These are phyloP conservation scores for Orbilia blumenaviensis DNA, from an alignment of 2,329 filamentous ascomycete species.

Conservation along the genomic window DNA sequence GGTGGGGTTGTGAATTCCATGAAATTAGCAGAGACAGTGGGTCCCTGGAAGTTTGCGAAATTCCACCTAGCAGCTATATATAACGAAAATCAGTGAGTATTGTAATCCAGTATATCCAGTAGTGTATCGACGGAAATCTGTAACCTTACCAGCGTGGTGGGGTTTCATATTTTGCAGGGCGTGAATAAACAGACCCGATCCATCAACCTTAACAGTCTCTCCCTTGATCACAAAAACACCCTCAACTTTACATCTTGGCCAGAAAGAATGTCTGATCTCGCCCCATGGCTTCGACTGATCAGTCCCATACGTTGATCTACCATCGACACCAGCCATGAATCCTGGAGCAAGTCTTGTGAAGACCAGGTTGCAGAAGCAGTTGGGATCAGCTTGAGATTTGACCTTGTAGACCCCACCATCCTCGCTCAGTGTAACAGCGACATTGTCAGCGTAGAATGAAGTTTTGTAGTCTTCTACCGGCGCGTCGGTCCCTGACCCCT, in stretches of 20 bases:
- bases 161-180: conserved; percentile 99
- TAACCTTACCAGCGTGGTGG: conserved; percentile 78
- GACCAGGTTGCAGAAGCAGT: conserved; percentile 84
- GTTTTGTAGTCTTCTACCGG: conserved; percentile 82
- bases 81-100: not conserved
- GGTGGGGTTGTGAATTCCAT: conserved; percentile 97
- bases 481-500: conserved; percentile 83
- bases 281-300: conserved; percentile 90
- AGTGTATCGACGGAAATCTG: not conserved
- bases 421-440: conserved; percentile 83
- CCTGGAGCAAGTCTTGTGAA: conserved; percentile 79
- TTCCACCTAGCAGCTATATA: conserved; percentile 81
- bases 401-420: conserved; percentile 84
- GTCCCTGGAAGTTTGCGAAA: conserved; percentile 89
- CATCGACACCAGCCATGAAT: conserved; percentile 84
- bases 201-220: conserved; percentile 82
- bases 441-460: conserved; percentile 85
- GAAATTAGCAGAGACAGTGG: conserved; percentile 83
- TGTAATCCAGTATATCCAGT: not conserved
- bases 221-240: conserved; percentile 76
- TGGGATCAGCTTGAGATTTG: conserved; percentile 85
- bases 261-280: conserved; percentile 89
- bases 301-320: conserved; percentile 84
- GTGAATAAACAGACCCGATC: conserved; percentile 80
- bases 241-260: conserved; percentile 84